phyloP scores from a whole-genome alignment of 108 stramenopile species.

The Cylindrotheca fusiformis region DNA sequence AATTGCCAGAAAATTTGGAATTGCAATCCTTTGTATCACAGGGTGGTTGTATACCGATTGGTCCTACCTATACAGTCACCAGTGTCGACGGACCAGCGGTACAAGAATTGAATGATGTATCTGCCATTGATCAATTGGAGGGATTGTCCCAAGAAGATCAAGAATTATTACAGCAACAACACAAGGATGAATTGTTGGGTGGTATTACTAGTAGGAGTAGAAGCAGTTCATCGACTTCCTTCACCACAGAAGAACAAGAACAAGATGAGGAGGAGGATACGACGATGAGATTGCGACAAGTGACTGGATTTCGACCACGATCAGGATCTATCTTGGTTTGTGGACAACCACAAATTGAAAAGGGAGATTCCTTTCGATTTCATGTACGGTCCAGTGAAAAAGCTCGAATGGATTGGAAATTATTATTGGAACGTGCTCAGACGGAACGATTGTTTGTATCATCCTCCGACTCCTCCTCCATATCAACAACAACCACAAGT shows the following conservation, averaged over 20 bases:
- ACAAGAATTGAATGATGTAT: conserved; percentile 11
- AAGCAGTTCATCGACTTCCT: background rate
- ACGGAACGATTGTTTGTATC: conserved; percentile 28
- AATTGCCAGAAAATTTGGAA: conserved; percentile 16
- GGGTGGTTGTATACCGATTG: conserved; percentile 28
- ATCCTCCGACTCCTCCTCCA: background rate
- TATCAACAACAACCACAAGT: conserved; percentile 1
- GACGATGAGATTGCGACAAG: conserved; percentile 16
- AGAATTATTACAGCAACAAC: conserved; percentile 4
- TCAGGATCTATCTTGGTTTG: conserved; percentile 19
- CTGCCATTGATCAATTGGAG: conserved; percentile 8
- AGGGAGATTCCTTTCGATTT: conserved; percentile 26
- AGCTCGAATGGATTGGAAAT: conserved; percentile 21
- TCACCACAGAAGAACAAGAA: background rate
- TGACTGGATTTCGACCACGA: conserved; percentile 31
- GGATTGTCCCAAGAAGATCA: background rate
- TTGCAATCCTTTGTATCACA: conserved; percentile 25
- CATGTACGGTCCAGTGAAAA: conserved; percentile 17
- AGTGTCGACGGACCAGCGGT: conserved; percentile 8
- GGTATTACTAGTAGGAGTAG: background rate
- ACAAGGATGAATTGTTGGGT: conserved; percentile 9
- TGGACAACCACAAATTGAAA: conserved; percentile 11
- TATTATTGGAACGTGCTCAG: conserved; percentile 13
- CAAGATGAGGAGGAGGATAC: background rate
- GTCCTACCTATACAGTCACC: conserved; percentile 19